Percentiles rank a stretch among this genome's conserved stretches.
phyloP scores from a whole-genome alignment of 768 basidiomycete genomes.

The Boletus tylopilopsis region DNA sequence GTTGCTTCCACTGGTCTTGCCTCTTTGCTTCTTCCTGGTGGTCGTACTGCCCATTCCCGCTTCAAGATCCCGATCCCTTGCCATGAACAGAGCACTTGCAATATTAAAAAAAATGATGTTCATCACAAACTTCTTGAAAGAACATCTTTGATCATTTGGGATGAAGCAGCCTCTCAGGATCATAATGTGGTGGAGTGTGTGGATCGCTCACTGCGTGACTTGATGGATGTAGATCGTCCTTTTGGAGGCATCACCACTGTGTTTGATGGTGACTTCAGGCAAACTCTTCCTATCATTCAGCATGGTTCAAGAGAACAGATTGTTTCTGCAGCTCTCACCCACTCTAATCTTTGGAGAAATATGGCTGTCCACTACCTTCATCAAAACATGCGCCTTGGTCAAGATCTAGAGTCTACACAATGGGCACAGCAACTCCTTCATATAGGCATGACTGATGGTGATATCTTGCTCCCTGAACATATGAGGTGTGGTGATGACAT shows the following conservation, averaged over 20 bases:
- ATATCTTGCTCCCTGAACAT: background rate
- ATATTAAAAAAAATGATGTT: background rate
- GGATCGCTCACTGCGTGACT: background rate
- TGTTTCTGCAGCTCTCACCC: conserved; percentile 33
- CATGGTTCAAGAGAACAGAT: conserved; percentile 37
- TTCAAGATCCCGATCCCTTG: conserved; percentile 1
- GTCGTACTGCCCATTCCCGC: background rate
- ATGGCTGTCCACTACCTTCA: conserved; percentile 32
- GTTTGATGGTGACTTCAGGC: background rate
- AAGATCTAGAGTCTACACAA: conserved; percentile 18
- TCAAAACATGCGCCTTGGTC: conserved; percentile 41
- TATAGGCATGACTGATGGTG: background rate
- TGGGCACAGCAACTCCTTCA: conserved; percentile 38
- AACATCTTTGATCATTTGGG: background rate
- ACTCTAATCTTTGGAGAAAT: conserved; percentile 37
- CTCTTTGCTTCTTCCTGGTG: background rate
- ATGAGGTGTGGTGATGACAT: background rate
- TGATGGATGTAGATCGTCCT: background rate
- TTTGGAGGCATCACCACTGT: background rate
- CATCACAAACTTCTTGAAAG: background rate
- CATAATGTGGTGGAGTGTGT: background rate
- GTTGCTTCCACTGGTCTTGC: background rate
- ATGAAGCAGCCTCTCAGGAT: background rate
- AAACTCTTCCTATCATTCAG: conserved; percentile 32
- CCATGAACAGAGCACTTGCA: background rate